These are phyloP conservation scores for Monoraphidium neglectum DNA, from an alignment of 139 green algal genomes.

Conservation along the genomic window DNA sequence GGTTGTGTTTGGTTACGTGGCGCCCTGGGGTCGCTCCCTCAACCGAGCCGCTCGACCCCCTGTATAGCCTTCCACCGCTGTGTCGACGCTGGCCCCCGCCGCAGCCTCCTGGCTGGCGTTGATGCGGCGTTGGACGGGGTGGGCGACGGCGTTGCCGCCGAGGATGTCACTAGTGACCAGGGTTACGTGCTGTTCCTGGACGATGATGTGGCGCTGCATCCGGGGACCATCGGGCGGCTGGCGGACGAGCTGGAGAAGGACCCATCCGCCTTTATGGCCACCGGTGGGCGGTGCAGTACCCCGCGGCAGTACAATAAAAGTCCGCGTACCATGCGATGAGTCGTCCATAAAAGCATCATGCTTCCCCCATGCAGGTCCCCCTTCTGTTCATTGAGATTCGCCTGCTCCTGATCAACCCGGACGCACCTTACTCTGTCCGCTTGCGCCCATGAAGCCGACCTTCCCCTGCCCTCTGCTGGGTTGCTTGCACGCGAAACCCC, in stretches of 20 bases:
- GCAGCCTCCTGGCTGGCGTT: conserved; percentile 51
- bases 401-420: not conserved
- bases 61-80: too few species aligned
- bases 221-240: conserved; percentile 56
- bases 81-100: too few species aligned
- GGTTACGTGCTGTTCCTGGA: conserved; percentile 89
- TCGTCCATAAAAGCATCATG: too few species aligned
- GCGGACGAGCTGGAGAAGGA: conserved; percentile 70
- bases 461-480: not conserved
- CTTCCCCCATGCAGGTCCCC: not conserved
- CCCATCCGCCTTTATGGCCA: conserved; percentile 70
- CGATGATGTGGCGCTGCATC: conserved; percentile 89
- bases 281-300: too few species aligned
- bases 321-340: too few species aligned
- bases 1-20: too few species aligned
- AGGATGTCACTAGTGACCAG: not conserved
- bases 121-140: not conserved
- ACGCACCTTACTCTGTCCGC: not conserved
- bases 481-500: not conserved
- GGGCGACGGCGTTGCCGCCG: not conserved
- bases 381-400: not conserved
- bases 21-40: too few species aligned
- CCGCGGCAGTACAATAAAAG: too few species aligned
- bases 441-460: not conserved
- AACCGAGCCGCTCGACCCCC: too few species aligned